phyloP scores from a whole-genome alignment of 2,329 filamentous ascomycete genomes.

The Keithomyces neogunnii region DNA sequence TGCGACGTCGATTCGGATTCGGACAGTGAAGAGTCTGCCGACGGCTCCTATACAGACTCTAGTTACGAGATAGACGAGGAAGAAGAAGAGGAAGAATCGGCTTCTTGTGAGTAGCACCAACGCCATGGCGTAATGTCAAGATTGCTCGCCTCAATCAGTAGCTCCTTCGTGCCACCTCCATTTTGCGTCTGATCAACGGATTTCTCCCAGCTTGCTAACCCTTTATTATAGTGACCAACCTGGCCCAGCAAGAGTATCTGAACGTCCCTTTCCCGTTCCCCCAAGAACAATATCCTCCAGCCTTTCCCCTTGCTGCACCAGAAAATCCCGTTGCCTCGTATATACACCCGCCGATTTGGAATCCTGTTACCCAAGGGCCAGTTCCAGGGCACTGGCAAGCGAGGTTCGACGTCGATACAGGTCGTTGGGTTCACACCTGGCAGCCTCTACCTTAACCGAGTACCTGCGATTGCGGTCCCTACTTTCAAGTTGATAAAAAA shows the following conservation, averaged over 20 bases:
- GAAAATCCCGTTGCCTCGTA: slow-evolving; percentile 1
- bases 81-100: slow-evolving; percentile 3
- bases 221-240: not conserved
- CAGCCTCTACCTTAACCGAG: slow-evolving; percentile 17
- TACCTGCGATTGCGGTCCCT: no score
- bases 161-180: not conserved
- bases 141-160: slow-evolving; percentile 2
- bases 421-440: slow-evolving; percentile 30
- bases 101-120: slow-evolving; percentile 3
- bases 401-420: slow-evolving; percentile 17
- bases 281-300: not conserved
- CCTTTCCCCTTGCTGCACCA: not conserved
- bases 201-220: not conserved
- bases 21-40: slow-evolving; percentile 14
- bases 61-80: slow-evolving; percentile 6
- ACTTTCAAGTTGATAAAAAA: no score
- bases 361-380: slow-evolving; percentile 20
- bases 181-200: not conserved
- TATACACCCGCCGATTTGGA: slow-evolving; percentile 15
- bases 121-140: not conserved
- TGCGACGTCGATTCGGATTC: slow-evolving; percentile 17
- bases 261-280: slow-evolving; percentile 2
- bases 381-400: slow-evolving; percentile 27
- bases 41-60: slow-evolving; percentile 1
- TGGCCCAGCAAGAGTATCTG: slow-evolving; percentile 4